These are phyloP conservation scores for Fagus sylvatica DNA, from an alignment of 306 rosid genomes.

Conservation along the genomic window DNA sequence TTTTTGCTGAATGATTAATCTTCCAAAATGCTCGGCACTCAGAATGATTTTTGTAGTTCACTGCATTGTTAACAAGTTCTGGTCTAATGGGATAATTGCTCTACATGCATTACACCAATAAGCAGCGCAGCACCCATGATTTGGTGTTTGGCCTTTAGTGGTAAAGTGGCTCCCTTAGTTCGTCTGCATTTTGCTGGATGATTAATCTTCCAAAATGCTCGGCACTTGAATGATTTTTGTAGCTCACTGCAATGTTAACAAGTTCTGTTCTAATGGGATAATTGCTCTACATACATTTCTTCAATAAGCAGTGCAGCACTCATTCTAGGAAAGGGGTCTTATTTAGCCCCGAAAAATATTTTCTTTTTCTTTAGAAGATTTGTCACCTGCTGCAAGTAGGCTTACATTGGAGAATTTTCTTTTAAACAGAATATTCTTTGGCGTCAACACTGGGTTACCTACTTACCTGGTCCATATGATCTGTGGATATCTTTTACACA, in stretches of 20 bases:
- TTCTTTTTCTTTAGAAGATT: neutral
- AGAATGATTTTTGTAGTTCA: neutral
- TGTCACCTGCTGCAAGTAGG: neutral
- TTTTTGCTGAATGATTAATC: neutral
- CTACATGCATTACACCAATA: neutral
- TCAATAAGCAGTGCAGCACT: neutral
- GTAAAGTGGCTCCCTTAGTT: neutral
- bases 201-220: neutral
- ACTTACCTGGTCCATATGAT: neutral
- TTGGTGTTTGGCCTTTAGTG: neutral
- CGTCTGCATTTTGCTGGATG: conserved; percentile 1
- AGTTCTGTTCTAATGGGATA: neutral
- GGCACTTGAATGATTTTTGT: neutral
- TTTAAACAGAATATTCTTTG: neutral
- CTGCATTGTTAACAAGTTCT: neutral
- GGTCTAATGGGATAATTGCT: neutral
- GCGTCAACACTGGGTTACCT: neutral
- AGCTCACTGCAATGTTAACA: neutral
- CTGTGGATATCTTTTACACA: neutral
- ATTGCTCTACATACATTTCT: neutral
- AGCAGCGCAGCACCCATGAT: neutral
- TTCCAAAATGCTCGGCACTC: neutral
- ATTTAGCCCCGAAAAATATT: neutral
- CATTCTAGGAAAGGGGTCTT: neutral
- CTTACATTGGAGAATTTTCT: neutral